phyloP scores from a whole-genome alignment of 345 rosid species.

The Clarkia xantiana region DNA sequence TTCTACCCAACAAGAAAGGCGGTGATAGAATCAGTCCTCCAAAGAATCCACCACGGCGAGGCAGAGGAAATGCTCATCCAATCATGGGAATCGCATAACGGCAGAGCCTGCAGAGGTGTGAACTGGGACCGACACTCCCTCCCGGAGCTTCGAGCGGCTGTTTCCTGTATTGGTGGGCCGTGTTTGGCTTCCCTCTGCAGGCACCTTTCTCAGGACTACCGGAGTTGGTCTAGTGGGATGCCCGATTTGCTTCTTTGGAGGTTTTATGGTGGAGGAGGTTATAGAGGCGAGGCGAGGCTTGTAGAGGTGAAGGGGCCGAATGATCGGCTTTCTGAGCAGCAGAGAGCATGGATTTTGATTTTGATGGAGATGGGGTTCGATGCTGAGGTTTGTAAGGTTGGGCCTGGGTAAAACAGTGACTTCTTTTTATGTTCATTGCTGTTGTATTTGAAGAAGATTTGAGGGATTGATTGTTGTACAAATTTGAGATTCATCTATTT shows the following conservation, averaged over 20 bases:
- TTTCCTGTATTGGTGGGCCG: conserved; percentile 55
- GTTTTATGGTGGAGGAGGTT: conserved; percentile 51
- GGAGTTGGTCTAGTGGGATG: conserved; percentile 96
- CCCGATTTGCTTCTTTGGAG: conserved; percentile 88
- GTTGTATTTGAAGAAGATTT: no score
- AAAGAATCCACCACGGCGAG: conserved; percentile 50
- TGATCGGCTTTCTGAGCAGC: conserved; percentile 85
- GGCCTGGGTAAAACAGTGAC: conserved; percentile 17
- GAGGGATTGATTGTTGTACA: no score
- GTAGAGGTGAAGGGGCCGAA: conserved; percentile 85
- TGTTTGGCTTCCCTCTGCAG: conserved; percentile 68
- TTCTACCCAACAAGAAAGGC: conserved; percentile 47
- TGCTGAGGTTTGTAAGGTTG: conserved; percentile 73
- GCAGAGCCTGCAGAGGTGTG: conserved; percentile 71
- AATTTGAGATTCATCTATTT: no score
- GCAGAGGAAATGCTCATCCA: conserved; percentile 71
- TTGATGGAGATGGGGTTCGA: conserved; percentile 73
- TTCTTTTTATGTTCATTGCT: no score
- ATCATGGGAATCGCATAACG: conserved; percentile 57
- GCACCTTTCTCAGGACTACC: conserved; percentile 62
- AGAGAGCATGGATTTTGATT: conserved; percentile 73
- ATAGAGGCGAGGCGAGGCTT: conserved; percentile 87
- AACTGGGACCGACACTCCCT: conserved; percentile 66
- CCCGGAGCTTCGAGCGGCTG: conserved; percentile 67
- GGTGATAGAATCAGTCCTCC: conserved; percentile 41